phyloP scores from a whole-genome alignment of 2,329 filamentous ascomycete species.

The Lecanicillium sp. region DNA sequence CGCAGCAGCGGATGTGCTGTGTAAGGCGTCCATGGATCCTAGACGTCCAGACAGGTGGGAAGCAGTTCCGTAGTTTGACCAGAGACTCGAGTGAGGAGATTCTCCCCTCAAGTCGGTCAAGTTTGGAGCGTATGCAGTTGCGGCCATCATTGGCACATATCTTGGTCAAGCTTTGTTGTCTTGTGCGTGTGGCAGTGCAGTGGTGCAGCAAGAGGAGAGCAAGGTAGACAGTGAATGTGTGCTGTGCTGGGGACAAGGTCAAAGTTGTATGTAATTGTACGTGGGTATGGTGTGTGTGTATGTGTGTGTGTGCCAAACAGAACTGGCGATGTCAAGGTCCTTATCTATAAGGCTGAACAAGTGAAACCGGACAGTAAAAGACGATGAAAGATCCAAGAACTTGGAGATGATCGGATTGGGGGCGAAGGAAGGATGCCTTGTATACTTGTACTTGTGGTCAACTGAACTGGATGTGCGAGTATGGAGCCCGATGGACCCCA shows the following conservation, averaged over 20 bases:
- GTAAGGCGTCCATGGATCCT: conserved; percentile 38
- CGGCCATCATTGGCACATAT: conserved; percentile 54
- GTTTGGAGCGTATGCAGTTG: conserved; percentile 50
- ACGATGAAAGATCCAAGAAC: conserved; percentile 2
- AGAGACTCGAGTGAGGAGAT: conserved; percentile 47
- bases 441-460: conserved; percentile 9
- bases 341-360: conserved; percentile 12
- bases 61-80: conserved; percentile 45
- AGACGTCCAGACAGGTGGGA: conserved; percentile 46
- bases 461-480: conserved; percentile 1
- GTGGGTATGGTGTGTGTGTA: too few species aligned
- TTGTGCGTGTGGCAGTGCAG: too few species aligned
- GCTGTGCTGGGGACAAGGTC: too few species aligned
- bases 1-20: conserved; percentile 35
- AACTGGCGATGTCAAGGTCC: too few species aligned
- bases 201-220: too few species aligned
- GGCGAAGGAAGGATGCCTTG: conserved; percentile 9
- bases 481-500: conserved; percentile 10
- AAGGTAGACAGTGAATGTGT: too few species aligned
- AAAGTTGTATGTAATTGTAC: too few species aligned
- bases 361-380: conserved; percentile 1
- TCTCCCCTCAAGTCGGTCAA: conserved; percentile 58
- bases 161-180: conserved; percentile 21
- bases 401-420: conserved; percentile 2
- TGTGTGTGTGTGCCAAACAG: too few species aligned